Conservation (phyloP, 441 rosid genomes). For the Daphne laureola region DNA sequence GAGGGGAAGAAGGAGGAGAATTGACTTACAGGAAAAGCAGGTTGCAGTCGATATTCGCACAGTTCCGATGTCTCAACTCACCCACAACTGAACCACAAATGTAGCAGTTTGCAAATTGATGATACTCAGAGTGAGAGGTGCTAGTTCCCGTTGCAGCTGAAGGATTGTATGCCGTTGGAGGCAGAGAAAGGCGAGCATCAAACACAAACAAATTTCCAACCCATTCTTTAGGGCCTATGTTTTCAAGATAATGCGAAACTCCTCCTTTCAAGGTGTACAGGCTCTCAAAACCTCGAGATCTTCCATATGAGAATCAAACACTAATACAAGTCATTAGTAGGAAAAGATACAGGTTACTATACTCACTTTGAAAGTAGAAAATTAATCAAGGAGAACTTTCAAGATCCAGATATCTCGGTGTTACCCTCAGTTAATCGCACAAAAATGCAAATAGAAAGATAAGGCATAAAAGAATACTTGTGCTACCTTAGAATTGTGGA, state of each 20-base stretch:
- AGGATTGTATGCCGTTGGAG: constrained; percentile 53
- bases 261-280: constrained; percentile 82
- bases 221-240: constrained; percentile 65
- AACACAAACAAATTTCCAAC: constrained; percentile 83
- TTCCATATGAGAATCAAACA: constrained; percentile 27
- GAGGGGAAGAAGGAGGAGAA: not conserved
- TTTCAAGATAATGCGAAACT: constrained; percentile 72
- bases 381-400: not conserved
- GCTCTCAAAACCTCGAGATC: constrained; percentile 64
- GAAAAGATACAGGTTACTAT: not conserved
- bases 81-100: constrained; percentile 50
- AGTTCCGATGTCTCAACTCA: constrained; percentile 78
- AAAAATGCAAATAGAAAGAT: constrained; percentile 1
- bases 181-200: constrained; percentile 85
- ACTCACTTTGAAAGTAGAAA: too few relatives aligned
- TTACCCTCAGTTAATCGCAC: not conserved
- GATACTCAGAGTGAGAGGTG: constrained; percentile 21
- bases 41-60: constrained; percentile 94
- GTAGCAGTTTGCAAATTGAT: constrained; percentile 61
- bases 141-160: constrained; percentile 17
- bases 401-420: constrained; percentile 10
- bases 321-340: constrained; percentile 1
- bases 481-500: constrained; percentile 74
- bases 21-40: constrained; percentile 68
- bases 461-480: constrained; percentile 4